Base-by-base conservation (phyloP, 208 protist genomes). In the Trypanosoma rangeli region DNA sequence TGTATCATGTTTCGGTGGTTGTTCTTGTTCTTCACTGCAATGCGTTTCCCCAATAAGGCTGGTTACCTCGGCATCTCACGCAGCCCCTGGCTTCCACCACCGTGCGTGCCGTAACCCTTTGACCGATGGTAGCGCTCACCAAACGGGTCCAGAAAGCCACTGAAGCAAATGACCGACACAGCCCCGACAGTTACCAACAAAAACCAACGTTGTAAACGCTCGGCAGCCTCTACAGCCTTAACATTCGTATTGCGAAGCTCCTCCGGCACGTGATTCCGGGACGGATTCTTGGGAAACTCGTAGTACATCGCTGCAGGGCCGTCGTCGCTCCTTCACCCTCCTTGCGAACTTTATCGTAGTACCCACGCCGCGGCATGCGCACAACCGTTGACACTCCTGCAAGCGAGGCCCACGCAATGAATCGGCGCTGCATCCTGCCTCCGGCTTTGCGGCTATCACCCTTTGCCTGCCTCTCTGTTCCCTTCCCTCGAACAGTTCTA, bases 241-340 rank as follows among this genome's bases (percentile, higher is more conserved):
- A 59, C 31, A 53, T 65, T 87, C 28, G 60, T 28, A 22, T 74
- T 80, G 64, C 80, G 82, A 56, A 93, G 75, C 48, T 78, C 71
- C 31, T 78, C 61, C 46, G 87, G 87, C 26, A 90, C 85, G 9
- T 68, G 49, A 67, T 82, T 78, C 13, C 74, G 59, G 37, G 76
- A 24, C 5, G 82, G 73, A 59, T 64, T 84, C 48, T 80, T 85
- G 0, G 83, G 70, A 61, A 93, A 90, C 37, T 87, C 84, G 13
- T 70, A 46, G 62, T 90, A 93, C 79, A 93, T 87, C 16, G 66
- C 64, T 7, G 73, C 76, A 0, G 83, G 75, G 5, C 83, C 80
- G 8, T 75, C 74, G 29, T 90, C 83, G 52, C 82, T 87, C 68
- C 59, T 20, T 90, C 83, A 15, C 80, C 68, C 46, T 85, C 69